A percentile compares a stretch with the other conserved stretches of the same genome.
Conservation (phyloP, 2,329 filamentous ascomycete species). For the Fusarium liriodendri region DNA sequence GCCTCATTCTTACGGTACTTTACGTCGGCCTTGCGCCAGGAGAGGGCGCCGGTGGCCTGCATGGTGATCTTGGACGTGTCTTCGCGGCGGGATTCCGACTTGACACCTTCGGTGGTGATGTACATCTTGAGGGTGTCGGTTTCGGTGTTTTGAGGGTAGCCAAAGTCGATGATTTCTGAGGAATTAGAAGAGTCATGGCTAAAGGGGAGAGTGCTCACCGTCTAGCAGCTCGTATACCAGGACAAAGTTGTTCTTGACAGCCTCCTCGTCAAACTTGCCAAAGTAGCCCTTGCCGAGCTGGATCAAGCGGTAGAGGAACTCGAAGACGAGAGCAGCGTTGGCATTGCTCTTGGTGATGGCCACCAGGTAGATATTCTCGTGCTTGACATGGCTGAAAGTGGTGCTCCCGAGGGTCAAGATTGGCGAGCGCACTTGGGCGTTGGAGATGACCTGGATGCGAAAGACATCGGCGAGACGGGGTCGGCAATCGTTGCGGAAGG, state of each 20-base stretch:
- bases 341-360: conserved; percentile 99
- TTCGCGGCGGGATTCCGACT: conserved; percentile 85
- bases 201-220: conserved; percentile 60
- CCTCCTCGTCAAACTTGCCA: conserved; percentile 98
- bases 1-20: conserved; percentile 99
- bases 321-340: conserved; percentile 97
- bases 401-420: conserved; percentile 97
- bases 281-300: conserved; percentile 95
- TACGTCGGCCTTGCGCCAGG: conserved; percentile 96
- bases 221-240: conserved; percentile 97
- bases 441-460: conserved; percentile 99
- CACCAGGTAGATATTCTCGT: conserved; percentile 98
- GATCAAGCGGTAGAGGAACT: conserved; percentile 95
- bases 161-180: conserved; percentile 89
- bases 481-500: conserved; percentile 98
- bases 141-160: conserved; percentile 98
- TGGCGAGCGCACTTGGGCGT: conserved; percentile 95
- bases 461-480: conserved; percentile 98
- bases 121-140: conserved; percentile 99
- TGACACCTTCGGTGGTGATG: conserved; percentile 98
- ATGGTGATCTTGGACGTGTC: conserved; percentile 99
- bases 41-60: conserved; percentile 97
- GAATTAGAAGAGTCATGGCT: neutral
- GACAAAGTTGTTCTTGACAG: conserved; percentile 99
- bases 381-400: conserved; percentile 99